phyloP scores from a whole-genome alignment of 164 flowering plant genomes.

The Piper longum region DNA sequence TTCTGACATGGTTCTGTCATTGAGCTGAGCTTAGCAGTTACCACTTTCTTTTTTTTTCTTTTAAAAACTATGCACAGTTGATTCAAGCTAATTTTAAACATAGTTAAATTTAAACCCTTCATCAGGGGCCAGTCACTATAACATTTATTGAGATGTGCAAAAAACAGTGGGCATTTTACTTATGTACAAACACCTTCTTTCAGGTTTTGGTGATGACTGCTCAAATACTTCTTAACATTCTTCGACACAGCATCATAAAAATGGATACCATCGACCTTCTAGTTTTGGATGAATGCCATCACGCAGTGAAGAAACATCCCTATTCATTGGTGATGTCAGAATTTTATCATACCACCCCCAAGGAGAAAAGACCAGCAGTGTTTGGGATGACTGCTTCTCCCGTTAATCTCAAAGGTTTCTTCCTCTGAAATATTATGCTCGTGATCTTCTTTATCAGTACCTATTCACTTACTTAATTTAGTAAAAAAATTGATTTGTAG shows the following conservation, averaged over 20 bases:
- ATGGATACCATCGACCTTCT: slow-evolving; percentile 93
- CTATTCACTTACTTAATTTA: not conserved
- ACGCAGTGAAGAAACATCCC: slow-evolving; percentile 99
- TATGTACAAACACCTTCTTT: slow-evolving; percentile 6
- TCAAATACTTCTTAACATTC: slow-evolving; percentile 88
- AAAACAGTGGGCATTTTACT: not conserved
- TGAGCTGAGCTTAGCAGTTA: too few species aligned
- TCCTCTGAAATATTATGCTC: not conserved
- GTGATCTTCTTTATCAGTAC: not conserved
- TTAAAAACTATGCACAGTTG: too few species aligned
- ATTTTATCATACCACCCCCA: slow-evolving; percentile 86
- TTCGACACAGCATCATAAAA: slow-evolving; percentile 91
- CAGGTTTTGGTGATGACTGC: slow-evolving; percentile 99
- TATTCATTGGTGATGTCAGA: slow-evolving; percentile 97
- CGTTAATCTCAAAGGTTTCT: slow-evolving; percentile 63
- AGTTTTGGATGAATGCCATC: slow-evolving; percentile 94
- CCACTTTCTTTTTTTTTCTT: too few species aligned
- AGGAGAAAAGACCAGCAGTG: slow-evolving; percentile 87
- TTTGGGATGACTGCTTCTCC: slow-evolving; percentile 99
- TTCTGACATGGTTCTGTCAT: too few species aligned
- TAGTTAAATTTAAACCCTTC: too few species aligned
- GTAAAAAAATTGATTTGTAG: slow-evolving; percentile 18
- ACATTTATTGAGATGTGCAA: not conserved
- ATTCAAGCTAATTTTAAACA: too few species aligned
- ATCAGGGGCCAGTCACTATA: not conserved